Evolutionary conservation across 768 basidiomycete species (phyloP), one percentile per base, ranked within the genome.

Genomic region (Lactarius vividus): DNA sequence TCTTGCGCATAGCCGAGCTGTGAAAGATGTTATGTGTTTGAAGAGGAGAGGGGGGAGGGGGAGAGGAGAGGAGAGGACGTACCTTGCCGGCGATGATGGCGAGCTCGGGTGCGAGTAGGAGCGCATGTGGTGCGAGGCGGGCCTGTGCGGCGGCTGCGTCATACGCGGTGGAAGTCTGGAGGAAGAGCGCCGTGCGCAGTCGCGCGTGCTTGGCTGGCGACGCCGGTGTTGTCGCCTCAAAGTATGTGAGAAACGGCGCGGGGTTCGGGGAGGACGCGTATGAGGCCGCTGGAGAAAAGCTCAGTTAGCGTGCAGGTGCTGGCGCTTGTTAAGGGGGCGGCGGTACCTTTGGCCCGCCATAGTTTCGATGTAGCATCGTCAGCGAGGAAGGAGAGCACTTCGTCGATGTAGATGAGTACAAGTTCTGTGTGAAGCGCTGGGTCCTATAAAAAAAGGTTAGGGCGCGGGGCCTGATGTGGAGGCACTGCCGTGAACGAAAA

Each of bases 71-170:
- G 67, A 68, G 28, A 8, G 16, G 7, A 40, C 62, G 2, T 69
- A 93, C 94, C 81, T 90, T 90, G 18, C 91, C 92, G 63, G 91
- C 81, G 4, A 96, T 76, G 28, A 96, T 83, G 1, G 93, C 92
- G 39, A 85, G 71, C 73, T 95, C 94, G n/a, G 91, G 80, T 31
- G 78, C 80, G 2, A 96, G 79, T 8, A 85, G 74, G 31, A 84
- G 84, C 40, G 82, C 79, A 64, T 79, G 79, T 5, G 80, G 78
- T 9, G 75, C 64, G 3, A 93, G 73, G 39, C 80, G 76, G 28
- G 78, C 71, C 16, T 79, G 79, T 3, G 89, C 76, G 0, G 67
- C 57, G 3, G 77, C 74, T 1, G 84, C 78, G 72, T 94, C 87
- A 71, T 91, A 94, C 5, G 85, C 75, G 2, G 80, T 78, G 1